Evolutionary conservation across 1,284 basidiomycete genomes (phyloP), one percentile per base, ranked within the genome.

Genomic region (Pisolithus thermaeus): DNA sequence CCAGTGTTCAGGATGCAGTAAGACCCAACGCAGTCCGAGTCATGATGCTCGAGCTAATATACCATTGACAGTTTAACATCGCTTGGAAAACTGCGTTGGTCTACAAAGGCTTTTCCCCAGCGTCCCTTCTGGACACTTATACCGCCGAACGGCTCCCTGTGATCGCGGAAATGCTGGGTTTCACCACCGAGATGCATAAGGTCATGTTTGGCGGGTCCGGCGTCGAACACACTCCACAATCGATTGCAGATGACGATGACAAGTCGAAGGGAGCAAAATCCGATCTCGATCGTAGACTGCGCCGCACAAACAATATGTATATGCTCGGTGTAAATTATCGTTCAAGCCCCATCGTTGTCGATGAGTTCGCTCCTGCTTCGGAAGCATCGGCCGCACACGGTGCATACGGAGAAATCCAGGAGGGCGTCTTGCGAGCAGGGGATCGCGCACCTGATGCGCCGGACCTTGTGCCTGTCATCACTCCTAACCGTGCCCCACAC

Each of bases 11-110:
- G 52, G 73, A 76, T 54, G 59, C 71, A 2, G 72, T 73, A 41
- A 28, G 68, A 56, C 28, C 20, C 27, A 9, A 7, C 7, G 5
- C 22, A 0, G 35, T 36, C 11, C 3, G 12, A n/a, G 1, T n/a
- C 27, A n/a, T 41, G 1, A 32, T 1, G 5, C 3, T 5, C 36
- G 52, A n/a, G 50, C 38, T 16, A 18, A n/a, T 7, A n/a, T 42
- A 25, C 22, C 46, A 12, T 48, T 7, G 9, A 37, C 27, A 70
- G 70, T 61, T 69, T 49, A 77, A 75, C 51, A 57, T 75, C 2
- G 67, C 59, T 0, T 76, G 73, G 74, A 76, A 77, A 46, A 49
- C 75, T 23, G 62, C 70, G 5, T 56, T 73, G 7, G 71, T 72
- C 27, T 49, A 65, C 30, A 70, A 71, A 30, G 62, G 62, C 3